Evolutionary conservation across 2,329 filamentous ascomycete genomes (phyloP).

Genomic region (Pezizomycotina sp.): DNA sequence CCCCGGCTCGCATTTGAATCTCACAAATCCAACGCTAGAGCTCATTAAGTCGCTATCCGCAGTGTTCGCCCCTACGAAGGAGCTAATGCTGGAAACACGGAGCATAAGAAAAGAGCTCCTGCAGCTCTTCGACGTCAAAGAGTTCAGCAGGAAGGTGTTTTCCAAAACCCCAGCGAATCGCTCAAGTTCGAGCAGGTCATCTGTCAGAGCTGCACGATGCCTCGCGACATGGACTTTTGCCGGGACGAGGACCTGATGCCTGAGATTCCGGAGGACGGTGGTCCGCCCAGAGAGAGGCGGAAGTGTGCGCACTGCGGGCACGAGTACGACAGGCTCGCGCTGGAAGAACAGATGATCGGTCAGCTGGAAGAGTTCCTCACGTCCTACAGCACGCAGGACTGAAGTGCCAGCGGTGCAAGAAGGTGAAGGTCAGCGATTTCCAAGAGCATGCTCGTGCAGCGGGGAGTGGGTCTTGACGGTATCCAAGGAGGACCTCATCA

Average conservation of each 20-base stretch:
- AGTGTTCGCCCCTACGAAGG: conserved; percentile 76
- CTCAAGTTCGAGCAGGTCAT: conserved; percentile 60
- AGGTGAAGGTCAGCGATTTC: conserved; percentile 74
- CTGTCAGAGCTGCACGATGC: conserved; percentile 79
- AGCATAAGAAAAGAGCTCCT: conserved; percentile 79
- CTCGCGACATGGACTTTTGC: conserved; percentile 79
- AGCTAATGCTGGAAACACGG: conserved; percentile 73
- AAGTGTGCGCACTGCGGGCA: conserved; percentile 51
- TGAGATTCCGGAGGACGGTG: conserved; percentile 24
- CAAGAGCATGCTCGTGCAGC: conserved; percentile 87
- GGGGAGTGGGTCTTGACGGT: conserved; percentile 66
- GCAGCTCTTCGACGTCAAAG: conserved; percentile 77
- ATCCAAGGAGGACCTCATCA: conserved; percentile 47
- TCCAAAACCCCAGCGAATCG: conserved; percentile 65
- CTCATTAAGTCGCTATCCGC: conserved; percentile 89
- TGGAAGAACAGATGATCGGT: conserved; percentile 69
- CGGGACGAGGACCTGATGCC: conserved; percentile 69
- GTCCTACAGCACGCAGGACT: conserved; percentile 82
- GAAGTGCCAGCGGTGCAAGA: conserved; percentile 55
- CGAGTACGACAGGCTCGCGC: conserved; percentile 57
- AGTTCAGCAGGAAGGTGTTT: conserved; percentile 80
- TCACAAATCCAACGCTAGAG: conserved; percentile 63
- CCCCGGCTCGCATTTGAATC: conserved; percentile 49
- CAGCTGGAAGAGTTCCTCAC: conserved; percentile 58
- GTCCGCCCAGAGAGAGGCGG: conserved; percentile 29